Evolutionary conservation across 1,139 yeast species (phyloP).

Genomic region (Pichia sp.): DNA sequence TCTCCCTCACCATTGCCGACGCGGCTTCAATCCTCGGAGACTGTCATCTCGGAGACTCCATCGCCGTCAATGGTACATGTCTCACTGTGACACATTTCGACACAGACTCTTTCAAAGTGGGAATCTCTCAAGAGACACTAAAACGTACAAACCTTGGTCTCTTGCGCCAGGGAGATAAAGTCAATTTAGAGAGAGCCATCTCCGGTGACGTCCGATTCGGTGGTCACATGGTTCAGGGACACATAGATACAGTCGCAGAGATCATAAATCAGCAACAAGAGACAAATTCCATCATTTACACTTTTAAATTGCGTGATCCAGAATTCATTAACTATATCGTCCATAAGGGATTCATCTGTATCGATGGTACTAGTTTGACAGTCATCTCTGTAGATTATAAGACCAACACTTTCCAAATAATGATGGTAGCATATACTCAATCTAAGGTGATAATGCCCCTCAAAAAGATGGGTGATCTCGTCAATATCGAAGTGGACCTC

Average conservation of each 20-base stretch:
- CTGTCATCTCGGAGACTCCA: slow-evolving; percentile 89
- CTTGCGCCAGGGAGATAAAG: slow-evolving; percentile 49
- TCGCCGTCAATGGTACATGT: slow-evolving; percentile 85
- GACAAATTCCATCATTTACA: slow-evolving; percentile 72
- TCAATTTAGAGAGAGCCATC: slow-evolving; percentile 90
- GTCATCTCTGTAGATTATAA: slow-evolving; percentile 66
- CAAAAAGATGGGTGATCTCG: slow-evolving; percentile 55
- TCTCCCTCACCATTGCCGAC: slow-evolving; percentile 58
- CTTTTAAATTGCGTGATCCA: slow-evolving; percentile 65
- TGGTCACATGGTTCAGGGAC: slow-evolving; percentile 98
- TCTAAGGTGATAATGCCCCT: slow-evolving; percentile 65
- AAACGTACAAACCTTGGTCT: slow-evolving; percentile 71
- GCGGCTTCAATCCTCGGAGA: slow-evolving; percentile 62
- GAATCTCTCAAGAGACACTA: slow-evolving; percentile 89
- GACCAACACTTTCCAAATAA: slow-evolving; percentile 61
- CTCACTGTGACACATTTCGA: slow-evolving; percentile 87
- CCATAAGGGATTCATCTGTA: slow-evolving; percentile 85
- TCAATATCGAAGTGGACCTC: slow-evolving; percentile 90
- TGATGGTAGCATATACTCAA: slow-evolving; percentile 92
- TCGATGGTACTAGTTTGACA: slow-evolving; percentile 94
- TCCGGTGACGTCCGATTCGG: slow-evolving; percentile 79
- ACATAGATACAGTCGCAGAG: slow-evolving; percentile 81
- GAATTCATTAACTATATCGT: slow-evolving; percentile 69
- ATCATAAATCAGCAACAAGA: slow-evolving; percentile 52
- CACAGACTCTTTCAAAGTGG: slow-evolving; percentile 62